Evolutionary conservation across 768 basidiomycete species (phyloP).

Genomic region (Serendipita indica): DNA sequence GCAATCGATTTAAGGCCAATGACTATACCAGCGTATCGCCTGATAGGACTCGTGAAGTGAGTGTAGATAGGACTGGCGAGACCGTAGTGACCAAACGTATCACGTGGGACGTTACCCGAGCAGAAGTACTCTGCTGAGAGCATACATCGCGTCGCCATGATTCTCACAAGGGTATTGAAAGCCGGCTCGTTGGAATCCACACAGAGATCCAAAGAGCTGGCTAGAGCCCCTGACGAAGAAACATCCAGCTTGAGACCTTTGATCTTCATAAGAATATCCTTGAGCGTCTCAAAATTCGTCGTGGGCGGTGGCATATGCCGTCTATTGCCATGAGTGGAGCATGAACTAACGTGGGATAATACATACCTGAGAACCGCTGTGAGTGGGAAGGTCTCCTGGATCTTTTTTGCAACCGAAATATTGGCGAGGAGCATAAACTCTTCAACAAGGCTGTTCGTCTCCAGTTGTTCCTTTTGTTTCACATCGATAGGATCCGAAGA

Average conservation of each 20-base stretch:
- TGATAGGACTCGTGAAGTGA: slow-evolving; percentile 95
- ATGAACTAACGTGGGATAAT: neutral
- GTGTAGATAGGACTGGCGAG: slow-evolving; percentile 96
- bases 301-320: slow-evolving; percentile 85
- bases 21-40: slow-evolving; percentile 74
- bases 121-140: slow-evolving; percentile 96
- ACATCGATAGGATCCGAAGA: slow-evolving; percentile 94
- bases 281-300: slow-evolving; percentile 88
- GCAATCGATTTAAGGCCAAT: neutral
- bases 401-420: slow-evolving; percentile 80
- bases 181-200: slow-evolving; percentile 67
- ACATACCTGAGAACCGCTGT: slow-evolving; percentile 77
- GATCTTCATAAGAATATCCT: slow-evolving; percentile 79
- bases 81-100: slow-evolving; percentile 93
- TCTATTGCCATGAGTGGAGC: slow-evolving; percentile 25
- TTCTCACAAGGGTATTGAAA: slow-evolving; percentile 94
- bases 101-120: slow-evolving; percentile 81
- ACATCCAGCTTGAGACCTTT: slow-evolving; percentile 76
- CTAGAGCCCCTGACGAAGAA: slow-evolving; percentile 79
- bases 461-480: slow-evolving; percentile 80
- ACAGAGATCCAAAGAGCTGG: slow-evolving; percentile 75
- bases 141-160: slow-evolving; percentile 99
- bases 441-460: slow-evolving; percentile 94
- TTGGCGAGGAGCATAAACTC: slow-evolving; percentile 99
- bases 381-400: slow-evolving; percentile 88